Conservation (phyloP, 164 flowering plant species). For the Vitis amurensis region DNA sequence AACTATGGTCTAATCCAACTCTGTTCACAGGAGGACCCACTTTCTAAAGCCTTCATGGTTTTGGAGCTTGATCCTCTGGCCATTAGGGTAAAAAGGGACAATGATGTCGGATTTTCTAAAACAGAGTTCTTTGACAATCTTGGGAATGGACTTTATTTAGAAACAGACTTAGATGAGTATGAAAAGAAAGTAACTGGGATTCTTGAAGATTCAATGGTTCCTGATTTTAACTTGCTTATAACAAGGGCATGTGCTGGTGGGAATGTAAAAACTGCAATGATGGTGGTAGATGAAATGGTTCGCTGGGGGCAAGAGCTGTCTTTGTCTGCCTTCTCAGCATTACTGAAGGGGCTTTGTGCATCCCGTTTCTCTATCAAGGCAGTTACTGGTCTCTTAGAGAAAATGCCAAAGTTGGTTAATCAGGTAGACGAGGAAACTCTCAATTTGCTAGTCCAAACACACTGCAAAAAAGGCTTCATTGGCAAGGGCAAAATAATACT, state of each 20-base stretch:
- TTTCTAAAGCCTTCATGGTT: slow-evolving; percentile 55
- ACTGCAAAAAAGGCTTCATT: slow-evolving; percentile 41
- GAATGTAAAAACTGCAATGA: slow-evolving; percentile 37
- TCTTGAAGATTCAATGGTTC: slow-evolving; percentile 56
- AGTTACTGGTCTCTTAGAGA: slow-evolving; percentile 39
- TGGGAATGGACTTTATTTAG: slow-evolving; percentile 94
- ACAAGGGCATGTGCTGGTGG: slow-evolving; percentile 36
- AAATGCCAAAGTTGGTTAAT: slow-evolving; percentile 35
- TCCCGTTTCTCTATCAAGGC: slow-evolving; percentile 31
- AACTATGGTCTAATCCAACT: slow-evolving; percentile 37
- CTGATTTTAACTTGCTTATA: slow-evolving; percentile 55
- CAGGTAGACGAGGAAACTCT: slow-evolving; percentile 57
- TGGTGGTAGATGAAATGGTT: slow-evolving; percentile 45
- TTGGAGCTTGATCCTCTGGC: slow-evolving; percentile 52
- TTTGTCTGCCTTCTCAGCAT: slow-evolving; percentile 35
- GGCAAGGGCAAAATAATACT: slow-evolving; percentile 34
- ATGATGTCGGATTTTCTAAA: slow-evolving; percentile 40
- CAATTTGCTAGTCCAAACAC: slow-evolving; percentile 56
- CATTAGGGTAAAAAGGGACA: slow-evolving; percentile 77
- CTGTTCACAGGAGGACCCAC: slow-evolving; percentile 49
- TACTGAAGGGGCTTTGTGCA: slow-evolving; percentile 41
- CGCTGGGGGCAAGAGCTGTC: slow-evolving; percentile 73
- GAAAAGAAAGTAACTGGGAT: slow-evolving; percentile 46
- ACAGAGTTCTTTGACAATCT: slow-evolving; percentile 76
- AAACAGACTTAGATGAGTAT: slow-evolving; percentile 63